Percentiles rank a stretch among this genome's conserved stretches.
phyloP scores from a whole-genome alignment of 2,329 filamentous ascomycete genomes.

The Aspergillus pseudotamarii region DNA sequence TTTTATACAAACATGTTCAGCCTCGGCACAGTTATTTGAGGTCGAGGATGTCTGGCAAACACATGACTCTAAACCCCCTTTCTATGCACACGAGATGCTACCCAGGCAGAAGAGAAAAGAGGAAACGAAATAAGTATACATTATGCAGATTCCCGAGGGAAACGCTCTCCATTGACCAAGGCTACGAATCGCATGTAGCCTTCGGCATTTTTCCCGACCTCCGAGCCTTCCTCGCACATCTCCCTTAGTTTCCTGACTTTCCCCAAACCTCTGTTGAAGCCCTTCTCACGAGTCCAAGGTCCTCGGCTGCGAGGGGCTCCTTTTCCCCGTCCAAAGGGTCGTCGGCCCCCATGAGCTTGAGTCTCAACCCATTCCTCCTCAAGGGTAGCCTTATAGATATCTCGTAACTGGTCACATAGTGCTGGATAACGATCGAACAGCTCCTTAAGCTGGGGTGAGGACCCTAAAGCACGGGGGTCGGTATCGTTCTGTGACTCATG shows the following conservation, averaged over 20 bases:
- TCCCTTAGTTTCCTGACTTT: constrained; percentile 42
- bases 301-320: constrained; percentile 34
- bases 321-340: constrained; percentile 31
- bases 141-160: constrained; percentile 12
- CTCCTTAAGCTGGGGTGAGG: constrained; percentile 38
- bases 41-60: neutral
- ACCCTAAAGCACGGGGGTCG: constrained; percentile 21
- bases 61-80: neutral
- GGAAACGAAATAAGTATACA: neutral
- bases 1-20: neutral
- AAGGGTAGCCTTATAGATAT: constrained; percentile 46
- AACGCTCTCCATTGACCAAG: constrained; percentile 31
- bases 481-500: constrained; percentile 10
- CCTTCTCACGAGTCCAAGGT: constrained; percentile 46
- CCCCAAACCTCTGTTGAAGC: constrained; percentile 45
- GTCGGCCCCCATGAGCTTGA: constrained; percentile 25
- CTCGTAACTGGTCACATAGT: constrained; percentile 42
- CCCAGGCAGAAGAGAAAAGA: neutral
- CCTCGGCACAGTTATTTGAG: neutral
- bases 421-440: constrained; percentile 43
- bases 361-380: constrained; percentile 46
- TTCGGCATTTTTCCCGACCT: constrained; percentile 35
- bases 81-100: neutral
- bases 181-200: constrained; percentile 42
- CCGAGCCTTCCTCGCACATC: constrained; percentile 38